Evolutionary conservation across 2,329 filamentous ascomycete species (phyloP), one percentile per base, ranked within the genome.

Genomic region (Nannizzia gypsea): DNA sequence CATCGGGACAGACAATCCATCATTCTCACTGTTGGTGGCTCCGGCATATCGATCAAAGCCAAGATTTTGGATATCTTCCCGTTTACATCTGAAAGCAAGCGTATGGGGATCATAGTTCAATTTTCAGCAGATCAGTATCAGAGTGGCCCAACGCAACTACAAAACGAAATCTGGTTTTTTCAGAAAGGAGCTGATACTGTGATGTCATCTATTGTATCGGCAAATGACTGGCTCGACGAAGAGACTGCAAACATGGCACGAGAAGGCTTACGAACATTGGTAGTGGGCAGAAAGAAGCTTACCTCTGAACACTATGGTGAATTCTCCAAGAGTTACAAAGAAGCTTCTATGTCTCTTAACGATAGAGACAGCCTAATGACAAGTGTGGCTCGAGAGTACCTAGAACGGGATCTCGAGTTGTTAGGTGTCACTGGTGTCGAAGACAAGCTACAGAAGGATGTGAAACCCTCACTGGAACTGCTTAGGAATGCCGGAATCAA

Each of bases 211-310:
- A 97, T 99, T 65, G 93, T 99, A 38, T 89, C 88, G 6, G 84
- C 91, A 17, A 99, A 97, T 69, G 93, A 99, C 76, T 99, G 93
- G 95, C 83, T 99, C 0, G 93, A 99, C 66, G 93, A 99, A 72
- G 93, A 99, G 73, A 97, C 93, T 0, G 89, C 90, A n/a, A 99
- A 99, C 71, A 99, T 99, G 95, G 95, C 95, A 4, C 85, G 93
- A 55, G 95, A 99, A 78, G 93, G 93, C 42, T 78, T 99, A 56
- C 86, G 93, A 61, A 99, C 93, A 0, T 80, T 99, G 4, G 93
- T 99, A 4, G 88, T 99, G 26, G 95, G 93, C n/a, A 84, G 95
- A 54, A 96, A 93, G 72, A 86, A 84, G 66, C 79, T 99, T 4
- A 92, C 90, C 0, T 67, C 78, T 4, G 81, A 87, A 65, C 87